Percentiles rank a stretch among this genome's conserved stretches.
These are phyloP conservation scores for Orychophragmus violaceus DNA, from an alignment of 345 rosid species.

Conservation along the genomic window DNA sequence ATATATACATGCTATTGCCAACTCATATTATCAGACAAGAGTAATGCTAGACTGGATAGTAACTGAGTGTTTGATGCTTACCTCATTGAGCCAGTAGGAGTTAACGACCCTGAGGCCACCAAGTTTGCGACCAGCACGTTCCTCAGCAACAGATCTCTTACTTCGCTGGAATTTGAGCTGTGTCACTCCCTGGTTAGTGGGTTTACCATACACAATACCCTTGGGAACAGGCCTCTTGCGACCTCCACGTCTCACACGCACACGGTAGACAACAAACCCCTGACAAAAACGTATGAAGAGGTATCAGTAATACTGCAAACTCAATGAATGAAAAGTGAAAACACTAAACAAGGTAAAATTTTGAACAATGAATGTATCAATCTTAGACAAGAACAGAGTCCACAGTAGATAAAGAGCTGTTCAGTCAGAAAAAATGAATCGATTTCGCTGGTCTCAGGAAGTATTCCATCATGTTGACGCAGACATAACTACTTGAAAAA, in stretches of 20 bases:
- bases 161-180: constrained; percentile 80
- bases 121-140: constrained; percentile 71
- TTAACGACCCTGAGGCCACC: constrained; percentile 74
- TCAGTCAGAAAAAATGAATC: constrained; percentile 24
- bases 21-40: neutral
- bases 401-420: constrained; percentile 19
- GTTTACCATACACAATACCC: constrained; percentile 90
- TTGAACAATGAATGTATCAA: constrained; percentile 11
- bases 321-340: neutral
- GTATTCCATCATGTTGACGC: constrained; percentile 16
- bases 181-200: constrained; percentile 86
- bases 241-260: constrained; percentile 87
- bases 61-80: neutral
- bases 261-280: constrained; percentile 78
- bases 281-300: neutral
- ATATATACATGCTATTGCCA: neutral
- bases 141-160: constrained; percentile 83
- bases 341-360: neutral
- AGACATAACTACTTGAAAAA: neutral
- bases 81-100: constrained; percentile 91
- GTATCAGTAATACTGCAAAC: neutral
- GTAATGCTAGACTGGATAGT: neutral
- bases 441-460: constrained; percentile 32
- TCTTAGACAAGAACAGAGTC: constrained; percentile 30
- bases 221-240: constrained; percentile 83